These are phyloP conservation scores for Cyberlindnera samutprakarnensis DNA, from an alignment of 805 yeast species.

Conservation along the genomic window DNA sequence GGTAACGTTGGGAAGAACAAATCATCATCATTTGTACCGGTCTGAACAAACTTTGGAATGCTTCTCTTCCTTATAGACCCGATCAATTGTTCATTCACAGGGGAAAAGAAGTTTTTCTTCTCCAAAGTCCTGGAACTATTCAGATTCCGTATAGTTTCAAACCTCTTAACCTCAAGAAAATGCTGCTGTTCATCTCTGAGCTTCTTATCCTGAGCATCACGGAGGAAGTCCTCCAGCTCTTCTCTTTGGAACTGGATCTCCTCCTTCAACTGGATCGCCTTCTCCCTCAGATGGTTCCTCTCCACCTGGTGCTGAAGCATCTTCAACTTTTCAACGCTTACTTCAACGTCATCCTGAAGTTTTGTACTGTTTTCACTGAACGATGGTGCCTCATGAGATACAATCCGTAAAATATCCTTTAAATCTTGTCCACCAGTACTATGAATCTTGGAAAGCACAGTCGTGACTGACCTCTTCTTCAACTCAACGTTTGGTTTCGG, in stretches of 20 bases:
- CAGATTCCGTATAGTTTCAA: constrained; percentile 30
- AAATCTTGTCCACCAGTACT: too few species aligned
- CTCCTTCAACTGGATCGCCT: neutral
- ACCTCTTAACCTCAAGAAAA: constrained; percentile 43
- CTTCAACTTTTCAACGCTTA: constrained; percentile 4
- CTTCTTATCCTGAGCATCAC: constrained; percentile 33
- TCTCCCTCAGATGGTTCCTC: constrained; percentile 1
- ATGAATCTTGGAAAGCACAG: too few species aligned
- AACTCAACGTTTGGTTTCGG: neutral
- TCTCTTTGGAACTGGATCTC: constrained; percentile 9
- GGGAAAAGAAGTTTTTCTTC: constrained; percentile 33
- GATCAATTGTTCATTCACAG: constrained; percentile 18
- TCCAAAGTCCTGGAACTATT: constrained; percentile 31
- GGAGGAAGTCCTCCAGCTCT: constrained; percentile 34
- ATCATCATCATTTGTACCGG: constrained; percentile 10
- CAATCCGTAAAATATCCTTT: constrained; percentile 6
- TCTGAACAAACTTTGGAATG: constrained; percentile 10
- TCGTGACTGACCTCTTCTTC: too few species aligned
- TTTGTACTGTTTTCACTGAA: constrained; percentile 1
- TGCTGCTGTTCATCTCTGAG: constrained; percentile 33
- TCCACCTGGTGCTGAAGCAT: constrained; percentile 4
- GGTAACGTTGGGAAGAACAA: constrained; percentile 19
- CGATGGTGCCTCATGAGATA: constrained; percentile 5
- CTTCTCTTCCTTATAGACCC: constrained; percentile 7
- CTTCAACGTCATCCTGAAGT: constrained; percentile 4